Evolutionary conservation across 2,329 filamentous ascomycete species (phyloP), one percentile per base, ranked within the genome.

Genomic region (Neophaeococcomyces aloes): DNA sequence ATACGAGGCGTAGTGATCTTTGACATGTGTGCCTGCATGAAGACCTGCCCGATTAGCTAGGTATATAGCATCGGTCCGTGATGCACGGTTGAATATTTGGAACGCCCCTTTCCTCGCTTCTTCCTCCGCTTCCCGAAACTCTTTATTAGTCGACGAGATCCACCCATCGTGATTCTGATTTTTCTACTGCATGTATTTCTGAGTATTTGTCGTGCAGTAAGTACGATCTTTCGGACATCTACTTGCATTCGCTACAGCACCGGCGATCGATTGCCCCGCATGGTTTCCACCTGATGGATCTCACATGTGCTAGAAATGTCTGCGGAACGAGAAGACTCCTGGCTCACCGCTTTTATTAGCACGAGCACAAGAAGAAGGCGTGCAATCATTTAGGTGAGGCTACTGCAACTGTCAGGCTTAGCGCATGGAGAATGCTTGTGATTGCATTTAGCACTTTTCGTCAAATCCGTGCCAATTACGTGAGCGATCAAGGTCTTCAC

Each of bases 371-470:
- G 23, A 15, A 19, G 19, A 35, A 11, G 14, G 3, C 15, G 8
- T 4, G 39, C 11, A 7, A 25, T 7, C 14, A 13, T n/a, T 29
- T 18, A 35, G 21, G 39, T 18, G 19, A 35, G 31, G 31, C 39
- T 42, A 42, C 39, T 42, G 39, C 39, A 42, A 27, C 30, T 29
- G 31, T 21, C 39, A 35, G n/a, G 21, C 39, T 34, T 42, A 34
- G 31, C 8, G 15, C 29, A 27, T 30, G 30, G 31, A 42, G 30
- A 29, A 27, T 13, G 21, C 18, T 31, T 32, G n/a, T 4, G 29
- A 17, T 31, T 30, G 17, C 10, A 11, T 8, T 32, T 21, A 17
- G 35, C 35, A 38, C 11, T 19, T 41, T 23, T 33, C 15, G 38
- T 27, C 32, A 29, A 17, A 18, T 29, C 17, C 14, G 30, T 41